A percentile compares a stretch with the other conserved stretches of the same genome.
Evolutionary conservation across 345 rosid genomes (phyloP).

Genomic region (Eucalyptus pauciflora): DNA sequence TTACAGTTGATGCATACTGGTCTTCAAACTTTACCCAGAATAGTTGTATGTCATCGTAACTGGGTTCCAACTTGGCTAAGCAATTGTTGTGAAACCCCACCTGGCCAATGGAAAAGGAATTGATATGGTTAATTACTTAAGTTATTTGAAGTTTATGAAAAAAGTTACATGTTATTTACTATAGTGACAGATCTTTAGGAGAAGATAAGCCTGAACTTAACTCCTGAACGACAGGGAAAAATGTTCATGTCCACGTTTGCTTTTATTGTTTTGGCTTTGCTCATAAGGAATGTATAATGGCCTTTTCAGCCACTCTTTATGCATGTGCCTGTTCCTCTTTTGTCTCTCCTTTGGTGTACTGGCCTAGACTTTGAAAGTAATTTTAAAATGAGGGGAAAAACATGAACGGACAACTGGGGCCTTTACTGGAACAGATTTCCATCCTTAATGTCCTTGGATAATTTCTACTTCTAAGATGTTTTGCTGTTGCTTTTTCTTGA

Average conservation of each 20-base stretch:
- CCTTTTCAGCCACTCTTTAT: background rate
- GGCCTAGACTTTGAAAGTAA: background rate
- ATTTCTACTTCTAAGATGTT: background rate
- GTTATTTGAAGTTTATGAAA: background rate
- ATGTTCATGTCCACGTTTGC: background rate
- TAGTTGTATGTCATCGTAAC: background rate
- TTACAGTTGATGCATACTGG: background rate
- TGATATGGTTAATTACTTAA: background rate
- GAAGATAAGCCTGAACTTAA: background rate
- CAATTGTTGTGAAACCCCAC: background rate
- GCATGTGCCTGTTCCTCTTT: background rate
- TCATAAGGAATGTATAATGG: background rate
- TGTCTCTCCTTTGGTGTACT: background rate
- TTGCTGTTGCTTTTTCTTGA: background rate
- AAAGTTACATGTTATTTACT: background rate
- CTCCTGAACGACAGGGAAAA: background rate
- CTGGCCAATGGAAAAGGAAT: background rate
- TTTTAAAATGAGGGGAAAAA: background rate
- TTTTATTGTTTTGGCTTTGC: background rate
- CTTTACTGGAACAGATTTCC: background rate
- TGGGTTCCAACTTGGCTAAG: background rate
- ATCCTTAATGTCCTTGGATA: background rate
- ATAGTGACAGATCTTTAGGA: background rate
- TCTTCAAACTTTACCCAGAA: background rate
- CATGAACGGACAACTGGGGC: background rate